Evolutionary conservation across 2,329 filamentous ascomycete genomes (phyloP), one percentile per base, ranked within the genome.

Genomic region (Venturia asperata): DNA sequence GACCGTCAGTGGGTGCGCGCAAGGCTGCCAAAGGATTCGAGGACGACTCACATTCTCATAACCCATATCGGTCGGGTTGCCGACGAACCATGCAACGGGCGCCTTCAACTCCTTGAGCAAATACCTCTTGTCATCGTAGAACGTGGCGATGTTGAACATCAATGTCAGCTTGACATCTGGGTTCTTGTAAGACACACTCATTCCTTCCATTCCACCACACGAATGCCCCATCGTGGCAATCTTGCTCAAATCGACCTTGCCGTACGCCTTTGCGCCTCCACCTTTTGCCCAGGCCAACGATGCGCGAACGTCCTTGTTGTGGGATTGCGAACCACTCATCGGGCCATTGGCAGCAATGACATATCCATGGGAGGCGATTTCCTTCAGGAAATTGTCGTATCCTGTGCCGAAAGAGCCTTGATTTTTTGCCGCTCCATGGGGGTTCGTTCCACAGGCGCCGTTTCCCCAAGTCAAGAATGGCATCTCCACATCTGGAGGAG

Each of bases 301-400:
- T 19, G 52, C 47, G 15, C n/a, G 11, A 39, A 47, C 63, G 39
- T 42, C 30, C 49, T 41, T 56, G 41, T 41, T 39, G 15, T 60
- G n/a, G 2, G 47, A 24, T 30, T 45, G 42, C 17, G 30, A 27
- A 9, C 63, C 63, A 9, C 34, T 58, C 37, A 58, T 27, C 2
- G 60, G 24, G 5, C 64, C 64, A 64, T 64, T 65, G 10, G 64
- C 60, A 41, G 65, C 55, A 21, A 66, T 49, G 1, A 66, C n/a
- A 27, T 66, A 66, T 17, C 64, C 64, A 65, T 66, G 64, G 13
- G 42, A 55, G 19, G 64, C 64, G 45, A 66, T 66, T 43, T 66
- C 64, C 15, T 24, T 64, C 34, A 66, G 41, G 19, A 66, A 65
- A 19, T 39, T 65, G 19, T 63, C 30, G 45, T 52, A 66, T 7